Percentiles rank a stretch among this genome's conserved stretches.
Evolutionary conservation across 2,329 filamentous ascomycete species (phyloP).

Genomic region (Fusarium keratoplasticum): DNA sequence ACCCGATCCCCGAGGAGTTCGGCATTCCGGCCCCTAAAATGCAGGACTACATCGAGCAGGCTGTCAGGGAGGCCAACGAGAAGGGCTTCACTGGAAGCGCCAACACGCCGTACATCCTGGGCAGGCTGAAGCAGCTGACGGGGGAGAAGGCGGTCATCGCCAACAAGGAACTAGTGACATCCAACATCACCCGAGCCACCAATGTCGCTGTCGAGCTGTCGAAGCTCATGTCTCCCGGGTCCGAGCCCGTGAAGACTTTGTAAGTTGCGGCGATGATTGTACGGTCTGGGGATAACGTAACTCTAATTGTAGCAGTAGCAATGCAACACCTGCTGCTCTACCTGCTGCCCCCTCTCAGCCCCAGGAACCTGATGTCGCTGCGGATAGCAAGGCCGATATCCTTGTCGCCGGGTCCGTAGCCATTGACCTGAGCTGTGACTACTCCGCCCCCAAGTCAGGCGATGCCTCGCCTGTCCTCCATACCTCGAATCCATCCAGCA

Average conservation of each 20-base stretch:
- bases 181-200: constrained; percentile 67
- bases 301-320: constrained; percentile 53
- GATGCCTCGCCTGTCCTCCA: constrained; percentile 65
- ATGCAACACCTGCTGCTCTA: constrained; percentile 36
- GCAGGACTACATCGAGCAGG: constrained; percentile 74
- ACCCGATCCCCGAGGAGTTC: constrained; percentile 80
- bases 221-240: constrained; percentile 52
- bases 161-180: constrained; percentile 72
- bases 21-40: constrained; percentile 79
- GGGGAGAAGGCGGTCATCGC: constrained; percentile 77
- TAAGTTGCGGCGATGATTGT: constrained; percentile 48
- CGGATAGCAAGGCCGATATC: constrained; percentile 66
- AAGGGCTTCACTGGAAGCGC: constrained; percentile 77
- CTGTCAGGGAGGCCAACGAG: constrained; percentile 72
- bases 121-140: constrained; percentile 82
- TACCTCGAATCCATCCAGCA: constrained; percentile 87
- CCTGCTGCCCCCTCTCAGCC: constrained; percentile 29
- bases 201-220: constrained; percentile 66
- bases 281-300: constrained; percentile 34
- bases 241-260: constrained; percentile 47
- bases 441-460: constrained; percentile 49
- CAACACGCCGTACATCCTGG: constrained; percentile 87
- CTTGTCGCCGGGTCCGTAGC: constrained; percentile 92
- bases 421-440: constrained; percentile 89
- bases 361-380: constrained; percentile 20